Evolutionary conservation across 2,329 filamentous ascomycete species (phyloP), one percentile per base, ranked within the genome.

Genomic region (Pseudonectria buxi): DNA sequence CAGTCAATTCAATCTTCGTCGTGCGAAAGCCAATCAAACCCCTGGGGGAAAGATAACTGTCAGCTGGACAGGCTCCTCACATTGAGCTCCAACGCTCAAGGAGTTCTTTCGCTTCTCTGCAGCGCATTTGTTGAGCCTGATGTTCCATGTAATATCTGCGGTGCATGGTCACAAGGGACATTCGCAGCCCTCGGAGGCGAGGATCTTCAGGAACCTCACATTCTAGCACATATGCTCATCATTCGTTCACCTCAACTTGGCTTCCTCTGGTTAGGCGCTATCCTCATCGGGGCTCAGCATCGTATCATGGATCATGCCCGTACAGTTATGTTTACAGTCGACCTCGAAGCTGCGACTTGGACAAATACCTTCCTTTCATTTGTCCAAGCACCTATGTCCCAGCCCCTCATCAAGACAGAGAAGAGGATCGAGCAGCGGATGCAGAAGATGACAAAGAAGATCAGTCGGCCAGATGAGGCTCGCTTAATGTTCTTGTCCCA

Each of bases 161-260:
- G 41, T 30, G 38, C 38, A 30, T 44, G 38, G 41, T 3, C 39
- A 4, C 35, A 44, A 35, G 38, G 38, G 11, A 32, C 28, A 4
- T 27, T 44, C 14, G 38, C 38, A 2, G 27, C 36, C 10, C 33
- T 44, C 3, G 6, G 27, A 28, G 28, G 22, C 10, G 28, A 36
- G 29, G 24, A 22, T 14, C 14, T 22, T 4, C 9, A 26, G 11
- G 24, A 39, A 10, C 13, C 38, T 4, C 35, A 43, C 5, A 3
- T 40, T 9, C 18, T 43, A 26, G 38, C 30, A 10, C 37, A 25
- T 25, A 43, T 43, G 28, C 34, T 43, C 28, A 32, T 37, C 24
- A n/a, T 26, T 16, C 32, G 35, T 13, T 35, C 35, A 14, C 39
- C 35, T 12, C 28, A 34, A 11, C 15, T 37, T 15, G 24, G 28